Evolutionary conservation across 2,329 filamentous ascomycete species (phyloP).

Genomic region (Trichoderma atrobrunneum): DNA sequence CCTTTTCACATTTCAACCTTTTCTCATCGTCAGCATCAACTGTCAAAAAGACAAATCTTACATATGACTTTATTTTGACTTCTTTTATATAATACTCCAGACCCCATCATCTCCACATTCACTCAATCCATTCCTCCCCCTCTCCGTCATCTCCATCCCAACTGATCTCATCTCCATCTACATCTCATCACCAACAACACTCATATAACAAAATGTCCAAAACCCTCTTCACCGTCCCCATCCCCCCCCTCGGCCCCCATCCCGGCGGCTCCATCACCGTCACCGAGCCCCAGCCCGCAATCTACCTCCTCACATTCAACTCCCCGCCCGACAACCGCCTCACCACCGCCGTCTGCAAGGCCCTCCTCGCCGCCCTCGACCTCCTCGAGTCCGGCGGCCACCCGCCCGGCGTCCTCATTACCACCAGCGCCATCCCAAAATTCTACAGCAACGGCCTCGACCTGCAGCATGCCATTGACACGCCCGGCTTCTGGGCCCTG

Average conservation of each 20-base stretch:
- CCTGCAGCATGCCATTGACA: conserved; percentile 60
- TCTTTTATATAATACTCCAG: neutral
- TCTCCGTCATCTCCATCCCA: neutral
- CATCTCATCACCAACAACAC: neutral
- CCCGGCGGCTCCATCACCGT: conserved; percentile 59
- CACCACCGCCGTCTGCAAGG: conserved; percentile 63
- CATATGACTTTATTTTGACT: neutral
- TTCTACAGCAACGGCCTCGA: conserved; percentile 87
- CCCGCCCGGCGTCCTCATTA: conserved; percentile 70
- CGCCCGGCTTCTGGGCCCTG: conserved; percentile 59
- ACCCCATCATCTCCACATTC: neutral
- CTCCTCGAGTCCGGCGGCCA: conserved; percentile 64
- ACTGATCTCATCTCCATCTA: neutral
- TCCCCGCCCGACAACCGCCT: conserved; percentile 76
- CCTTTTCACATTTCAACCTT: too few relatives aligned
- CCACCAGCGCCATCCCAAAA: conserved; percentile 71
- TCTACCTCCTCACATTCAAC: conserved; percentile 72
- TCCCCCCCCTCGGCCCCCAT: conserved; percentile 48
- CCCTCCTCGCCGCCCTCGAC: conserved; percentile 69
- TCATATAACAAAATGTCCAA: conserved; percentile 19
- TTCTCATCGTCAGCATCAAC: neutral
- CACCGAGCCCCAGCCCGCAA: conserved; percentile 55
- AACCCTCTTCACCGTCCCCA: conserved; percentile 45
- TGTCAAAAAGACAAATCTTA: too few relatives aligned
- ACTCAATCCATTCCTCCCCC: neutral